Evolutionary conservation across 1,284 basidiomycete genomes (phyloP), one percentile per base, ranked within the genome.

Genomic region (Sanghuangporus baumii): DNA sequence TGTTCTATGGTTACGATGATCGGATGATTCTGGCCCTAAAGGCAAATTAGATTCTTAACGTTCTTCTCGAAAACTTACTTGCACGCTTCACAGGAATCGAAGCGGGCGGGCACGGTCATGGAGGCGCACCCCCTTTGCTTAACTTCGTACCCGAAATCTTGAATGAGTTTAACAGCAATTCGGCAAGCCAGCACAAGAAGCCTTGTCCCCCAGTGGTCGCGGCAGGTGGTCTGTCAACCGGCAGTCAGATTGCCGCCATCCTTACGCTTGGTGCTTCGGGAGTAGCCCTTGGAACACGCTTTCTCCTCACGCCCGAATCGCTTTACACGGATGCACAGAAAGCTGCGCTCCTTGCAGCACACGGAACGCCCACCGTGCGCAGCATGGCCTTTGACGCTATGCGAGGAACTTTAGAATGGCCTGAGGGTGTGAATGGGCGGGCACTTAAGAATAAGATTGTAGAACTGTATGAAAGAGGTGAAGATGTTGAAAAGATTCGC

Each of bases 21-120:
- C 4, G 23, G 20, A n/a, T 59, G 8, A 20, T 37, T 36, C 46
- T 20, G 4, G 46, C 26, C 36, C 34, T 55, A 52, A 26, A 40
- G 37, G 11, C 14, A 54, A 52, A 31, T 31, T 38, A 41, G 20
- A 34, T 18, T 4, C 20, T 57, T 65, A 46, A 46, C n/a, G 14
- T 60, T 52, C 20, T 47, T 38, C 62, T 59, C 48, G 31, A 50
- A 38, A 48, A 60, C 41, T 36, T 34, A 41, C 16, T 50, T 40
- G 20, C 51, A 52, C 31, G n/a, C 47, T 50, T 50, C 52, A 54
- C 47, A 91, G 89, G 90, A 12, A 83, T 77, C 66, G 90, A 92
- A 74, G 80, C 88, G 40, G 90, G 90, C 5, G 90, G 89, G 40
- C 89, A 92, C 71, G 89, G 89, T 12, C 74, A 78, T 55, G 67